Evolutionary conservation across 495 filamentous ascomycete genomes (phyloP), one percentile per base, ranked within the genome.

Genomic region (Daldinia vernicosa): DNA sequence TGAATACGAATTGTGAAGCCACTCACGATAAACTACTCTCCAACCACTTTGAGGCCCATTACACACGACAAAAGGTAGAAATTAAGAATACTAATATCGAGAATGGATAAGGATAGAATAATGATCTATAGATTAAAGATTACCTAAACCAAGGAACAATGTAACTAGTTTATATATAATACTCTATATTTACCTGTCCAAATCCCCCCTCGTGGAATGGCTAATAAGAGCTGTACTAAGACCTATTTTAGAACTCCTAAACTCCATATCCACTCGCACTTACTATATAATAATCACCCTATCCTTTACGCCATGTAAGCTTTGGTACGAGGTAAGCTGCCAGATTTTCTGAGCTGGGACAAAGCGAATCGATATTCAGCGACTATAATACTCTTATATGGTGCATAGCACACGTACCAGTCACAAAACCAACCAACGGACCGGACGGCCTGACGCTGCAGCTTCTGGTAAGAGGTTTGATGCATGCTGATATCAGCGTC

Each of bases 401-500:
- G 24, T 4, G 4, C 26, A 53, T 52, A 28, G 4, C 24, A 52
- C 15, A 11, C 19, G 9, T 24, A 7, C 24, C 24, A 26, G 12
- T 52, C 50, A 28, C 50, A 30, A 17, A 7, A 30, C 26, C 24
- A 52, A 12, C 50, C 24, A 28, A 26, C 14, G 24, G 2, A 17
- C 50, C 15, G 26, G 26, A 17, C 5, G 26, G 14, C 15, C 15
- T 14, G n/a, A 53, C 0, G 0, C 26, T 17, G 12, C 15, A n/a
- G 50, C 50, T 28, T 53, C 27, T 53, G 11, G 50, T 53, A 53
- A 53, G 15, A 53, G n/a, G n/a, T 53, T 30, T 53, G 17, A 17
- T 53, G 12, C 27, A 26, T 51, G 30, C 35, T 58, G 17, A 39
- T 33, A 50, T 51, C 50, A 50, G 30, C 37, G 40, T 32, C 22